Evolutionary conservation across 2,329 filamentous ascomycete species (phyloP).

Genomic region (Scorias spongiosa): DNA sequence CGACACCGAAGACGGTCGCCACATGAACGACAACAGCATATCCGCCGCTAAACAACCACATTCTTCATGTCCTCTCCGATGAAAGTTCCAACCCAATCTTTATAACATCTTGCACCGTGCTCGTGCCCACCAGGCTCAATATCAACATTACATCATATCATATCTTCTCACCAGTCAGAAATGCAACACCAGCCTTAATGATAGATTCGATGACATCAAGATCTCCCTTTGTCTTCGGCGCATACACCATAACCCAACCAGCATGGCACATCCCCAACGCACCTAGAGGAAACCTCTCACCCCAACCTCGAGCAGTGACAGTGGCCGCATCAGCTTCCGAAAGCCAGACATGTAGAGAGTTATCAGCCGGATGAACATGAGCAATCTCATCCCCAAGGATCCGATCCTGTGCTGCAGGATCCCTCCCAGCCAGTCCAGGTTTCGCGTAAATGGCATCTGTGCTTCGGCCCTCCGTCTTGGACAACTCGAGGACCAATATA

Average conservation of each 20-base stretch:
- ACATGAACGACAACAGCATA: too few species aligned
- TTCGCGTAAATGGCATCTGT: constrained; percentile 8
- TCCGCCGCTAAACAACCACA: too few species aligned
- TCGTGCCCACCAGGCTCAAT: too few species aligned
- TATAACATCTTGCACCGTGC: too few species aligned
- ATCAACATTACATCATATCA: too few species aligned
- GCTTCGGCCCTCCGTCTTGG: constrained; percentile 5
- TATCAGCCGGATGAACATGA: constrained; percentile 7
- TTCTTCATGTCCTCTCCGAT: too few species aligned
- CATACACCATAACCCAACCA: constrained; percentile 8
- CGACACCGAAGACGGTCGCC: too few species aligned
- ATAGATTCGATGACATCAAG: constrained; percentile 6
- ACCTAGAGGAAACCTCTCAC: constrained; percentile 7
- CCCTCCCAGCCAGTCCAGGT: background rate
- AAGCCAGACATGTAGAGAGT: constrained; percentile 9
- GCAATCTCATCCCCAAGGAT: constrained; percentile 7
- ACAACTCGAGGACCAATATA: constrained; percentile 4
- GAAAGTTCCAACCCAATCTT: too few species aligned
- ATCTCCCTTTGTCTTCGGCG: constrained; percentile 23
- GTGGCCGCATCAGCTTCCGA: constrained; percentile 5
- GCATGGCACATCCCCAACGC: constrained; percentile 4
- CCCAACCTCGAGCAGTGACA: constrained; percentile 6
- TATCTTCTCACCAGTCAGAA: constrained; percentile 4
- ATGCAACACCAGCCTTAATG: constrained; percentile 5
- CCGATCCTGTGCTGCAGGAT: constrained; percentile 2